A percentile compares a stretch with the other conserved stretches of the same genome.
phyloP scores from a whole-genome alignment of 768 basidiomycete species.

The Trametes cubensis region DNA sequence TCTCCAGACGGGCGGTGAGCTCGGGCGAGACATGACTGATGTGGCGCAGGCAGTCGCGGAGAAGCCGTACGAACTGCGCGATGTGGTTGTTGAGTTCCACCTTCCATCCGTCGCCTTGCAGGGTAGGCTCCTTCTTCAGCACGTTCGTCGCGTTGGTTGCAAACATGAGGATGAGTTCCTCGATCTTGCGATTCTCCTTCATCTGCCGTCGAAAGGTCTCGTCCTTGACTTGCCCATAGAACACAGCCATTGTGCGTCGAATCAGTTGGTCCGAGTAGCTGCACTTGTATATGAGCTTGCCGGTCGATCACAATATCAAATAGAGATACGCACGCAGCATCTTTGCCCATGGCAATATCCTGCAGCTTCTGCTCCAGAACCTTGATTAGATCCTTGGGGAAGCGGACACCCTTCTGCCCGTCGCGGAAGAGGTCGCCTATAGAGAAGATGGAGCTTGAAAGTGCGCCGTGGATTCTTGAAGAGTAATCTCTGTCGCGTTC shows the following conservation, averaged over 20 bases:
- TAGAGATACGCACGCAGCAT: conserved; percentile 67
- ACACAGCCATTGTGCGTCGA: conserved; percentile 87
- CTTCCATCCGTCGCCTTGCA: conserved; percentile 90
- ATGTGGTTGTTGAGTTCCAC: conserved; percentile 91
- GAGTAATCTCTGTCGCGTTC: conserved; percentile 64
- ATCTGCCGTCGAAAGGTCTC: conserved; percentile 86
- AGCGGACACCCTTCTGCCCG: conserved; percentile 84
- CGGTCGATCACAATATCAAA: background rate
- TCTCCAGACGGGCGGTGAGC: conserved; percentile 77
- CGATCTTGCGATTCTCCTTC: conserved; percentile 96
- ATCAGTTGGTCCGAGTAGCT: conserved; percentile 92
- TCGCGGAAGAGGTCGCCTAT: conserved; percentile 81
- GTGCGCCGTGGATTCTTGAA: conserved; percentile 64
- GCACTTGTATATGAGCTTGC: background rate
- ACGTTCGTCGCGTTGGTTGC: conserved; percentile 88
- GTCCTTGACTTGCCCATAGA: conserved; percentile 88
- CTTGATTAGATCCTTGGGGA: conserved; percentile 92
- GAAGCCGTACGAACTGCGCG: conserved; percentile 81
- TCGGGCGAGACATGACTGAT: conserved; percentile 84
- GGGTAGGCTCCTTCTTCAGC: conserved; percentile 85
- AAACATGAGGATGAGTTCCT: conserved; percentile 96
- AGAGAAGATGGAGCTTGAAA: conserved; percentile 55
- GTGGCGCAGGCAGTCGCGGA: conserved; percentile 75
- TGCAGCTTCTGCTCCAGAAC: conserved; percentile 88
- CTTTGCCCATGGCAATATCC: conserved; percentile 92